Evolutionary conservation across 1,284 basidiomycete genomes (phyloP), one percentile per base, ranked within the genome.

Genomic region (Heterobasidion occidentale): DNA sequence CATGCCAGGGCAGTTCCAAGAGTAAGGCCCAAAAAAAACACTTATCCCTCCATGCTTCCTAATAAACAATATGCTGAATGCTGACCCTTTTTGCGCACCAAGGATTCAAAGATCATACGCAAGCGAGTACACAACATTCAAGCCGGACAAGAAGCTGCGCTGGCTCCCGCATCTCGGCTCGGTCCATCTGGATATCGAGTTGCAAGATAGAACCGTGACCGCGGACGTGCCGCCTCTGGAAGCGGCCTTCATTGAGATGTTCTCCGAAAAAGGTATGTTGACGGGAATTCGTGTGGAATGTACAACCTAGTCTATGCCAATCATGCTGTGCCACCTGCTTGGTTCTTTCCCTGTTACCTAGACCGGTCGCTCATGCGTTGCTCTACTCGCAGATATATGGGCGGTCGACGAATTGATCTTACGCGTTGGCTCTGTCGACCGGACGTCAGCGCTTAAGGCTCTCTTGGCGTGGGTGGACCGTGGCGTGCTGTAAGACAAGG

Each of bases 161-260:
- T 98, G 92, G 87, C 69, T 96, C 7, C 86, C 92, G 11, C 87
- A 93, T 64, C 79, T 95, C 17, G 94, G 94, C 0, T 90, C 85
- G 2, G 81, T 94, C 34, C 77, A 83, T 46, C 68, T 98, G 46
- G 83, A 90, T 55, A 71, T 98, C 6, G 83, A 92, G 63, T 75
- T 97, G 3, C 77, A 86, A 63, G 94, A 97, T 67, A 82, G 92
- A 17, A 82, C 74, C 1, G 61, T 96, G 42, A 79, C 80, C n/a
- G 81, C 81, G 2, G 85, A 92, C 44, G 92, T 91, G 3, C 85
- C 86, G 0, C 90, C 93, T 0, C 70, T 98, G 15, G 92, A 97
- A 68, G 95, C 94, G 7, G 88, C 91, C 0, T 82, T 96, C 56
- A 85, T 94, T 46, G 93, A 96, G 65, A 71, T 94, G 5, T 97